Base-by-base conservation (phyloP, 805 yeast genomes). In the Yarrowia keelungensis region DNA sequence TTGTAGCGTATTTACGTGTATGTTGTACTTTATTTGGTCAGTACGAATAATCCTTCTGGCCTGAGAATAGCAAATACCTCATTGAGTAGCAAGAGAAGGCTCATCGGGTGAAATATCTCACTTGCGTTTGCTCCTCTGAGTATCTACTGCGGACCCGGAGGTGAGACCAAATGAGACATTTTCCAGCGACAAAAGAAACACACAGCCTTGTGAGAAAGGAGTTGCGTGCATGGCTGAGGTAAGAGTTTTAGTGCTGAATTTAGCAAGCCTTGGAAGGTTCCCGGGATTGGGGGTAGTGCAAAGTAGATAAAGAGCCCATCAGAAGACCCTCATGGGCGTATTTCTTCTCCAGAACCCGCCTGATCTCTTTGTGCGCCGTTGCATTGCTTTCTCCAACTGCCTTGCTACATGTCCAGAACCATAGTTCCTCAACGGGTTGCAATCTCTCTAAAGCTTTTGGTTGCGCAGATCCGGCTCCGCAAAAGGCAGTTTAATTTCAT, bases 81-180 rank as follows among this genome's bases (percentile, higher is more conserved):
- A 46, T 26, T 26, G 32, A 26, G 32, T 5, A 26, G 7, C 32
- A 26, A 26, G 0, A 26, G 7, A 26, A 5, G 32, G 32, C 32
- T 5, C 32, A 26, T 26, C 4, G 32, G 32, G 7, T 5, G 32
- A 26, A 26, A 26, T 26, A 26, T 26, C 32, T 26, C 32, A 26
- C 7, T 26, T 26, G 32, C 32, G 32, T 26, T 26, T 26, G 32
- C 32, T 26, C 7, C 32, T 26, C 32, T 26, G 32, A 26, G 46
- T 42, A 42, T n/a, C 8, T 15, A 42, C 46, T 22, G 32, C 32
- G 35, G 15, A 19, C 50, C 14, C 32, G 19, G 32, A 15, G 32
- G 50, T 46, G 32, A 46, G 50, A 46, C 50, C 50, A 19, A 46
- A 19, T 46, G 50, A 46, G 50, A 46, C 50, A 46, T 46, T 45